Base-by-base conservation (phyloP, 331 rosid genomes). In the Quercus tomentella region DNA sequence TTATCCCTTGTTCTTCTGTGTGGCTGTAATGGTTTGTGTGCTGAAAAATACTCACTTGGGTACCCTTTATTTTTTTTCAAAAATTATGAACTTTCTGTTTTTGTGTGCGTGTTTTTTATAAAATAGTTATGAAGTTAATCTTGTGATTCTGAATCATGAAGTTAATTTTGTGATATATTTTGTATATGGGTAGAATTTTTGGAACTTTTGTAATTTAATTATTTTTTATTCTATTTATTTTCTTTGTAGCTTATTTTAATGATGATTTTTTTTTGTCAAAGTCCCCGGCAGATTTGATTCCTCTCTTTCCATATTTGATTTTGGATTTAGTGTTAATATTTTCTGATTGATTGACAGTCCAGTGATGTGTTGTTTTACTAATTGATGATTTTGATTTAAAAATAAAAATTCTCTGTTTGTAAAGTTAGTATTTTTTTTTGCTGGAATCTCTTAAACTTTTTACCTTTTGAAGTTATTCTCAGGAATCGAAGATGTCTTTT, bases 131-230 rank as follows among this genome's bases (percentile, higher is more conserved):
- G 9, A 28, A 28, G 41, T 28, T 63, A 28, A 28, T 16, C n/a
- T 63, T 63, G 41, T 63, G 70, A 26, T 15, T 63, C 25, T 71
- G 76, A 84, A 79, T 63, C 79, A 82, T 82, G 80, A 17, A 12
- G 66, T 76, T 60, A 51, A 22, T 75, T 73, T 1, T 76, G 66
- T 70, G 69, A 43, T 76, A 22, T 28, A 18, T 56, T 52, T 56
- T 18, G 45, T 30, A 28, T 66, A 25, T 16, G 28, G 20, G 21
- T 26, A 10, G 9, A 21, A 30, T 17, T 17, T 41, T 28, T 41
- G 12, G 12, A 8, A 41, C 45, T 41, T 25, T 56, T 52, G 28
- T 43, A 41, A 18, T 76, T 37, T 61, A 25, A 73, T 63, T 1
- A 79, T 26, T 63, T 26, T 63, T 63, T 68, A 45, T 41, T 80